Evolutionary conservation across 163 green algal species (phyloP).

Genomic region (Chlamydomonas reinhardtii): DNA sequence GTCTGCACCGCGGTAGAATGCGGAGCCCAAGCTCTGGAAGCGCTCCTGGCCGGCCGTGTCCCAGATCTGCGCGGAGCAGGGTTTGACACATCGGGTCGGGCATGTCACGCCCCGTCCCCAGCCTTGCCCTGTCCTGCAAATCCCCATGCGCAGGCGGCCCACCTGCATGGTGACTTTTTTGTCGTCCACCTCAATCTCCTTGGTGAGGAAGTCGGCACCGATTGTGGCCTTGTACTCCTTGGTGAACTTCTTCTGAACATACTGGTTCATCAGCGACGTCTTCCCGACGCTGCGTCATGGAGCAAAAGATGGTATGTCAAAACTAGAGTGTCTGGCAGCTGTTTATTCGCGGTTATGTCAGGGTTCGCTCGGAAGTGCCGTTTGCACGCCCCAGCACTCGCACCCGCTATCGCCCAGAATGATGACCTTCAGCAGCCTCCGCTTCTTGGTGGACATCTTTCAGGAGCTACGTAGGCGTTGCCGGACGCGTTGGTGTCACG

Average conservation of each 20-base stretch:
- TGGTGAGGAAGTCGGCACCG: slow-evolving; percentile 98
- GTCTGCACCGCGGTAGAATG: slow-evolving; percentile 99
- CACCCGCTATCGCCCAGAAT: slow-evolving; percentile 98
- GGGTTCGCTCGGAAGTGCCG: no score
- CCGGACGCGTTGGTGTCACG: no score
- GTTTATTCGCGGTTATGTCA: no score
- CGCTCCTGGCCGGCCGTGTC: slow-evolving; percentile 98
- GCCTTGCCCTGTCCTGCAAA: no score
- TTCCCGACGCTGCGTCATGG: slow-evolving; percentile 90
- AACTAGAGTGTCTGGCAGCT: no score
- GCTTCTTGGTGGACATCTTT: slow-evolving; percentile 78
- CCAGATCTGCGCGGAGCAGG: slow-evolving; percentile 86
- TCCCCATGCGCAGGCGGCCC: background rate
- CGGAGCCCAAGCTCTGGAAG: slow-evolving; percentile 97
- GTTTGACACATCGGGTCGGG: background rate
- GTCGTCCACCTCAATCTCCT: slow-evolving; percentile 99
- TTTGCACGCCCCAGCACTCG: slow-evolving; percentile 5
- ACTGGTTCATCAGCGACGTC: slow-evolving; percentile 98
- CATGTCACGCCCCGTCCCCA: background rate
- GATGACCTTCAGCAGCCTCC: slow-evolving; percentile 98
- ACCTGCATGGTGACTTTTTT: slow-evolving; percentile 98
- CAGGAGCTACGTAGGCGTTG: background rate
- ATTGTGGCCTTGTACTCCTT: slow-evolving; percentile 99
- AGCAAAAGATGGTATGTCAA: background rate
- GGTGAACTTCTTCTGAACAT: slow-evolving; percentile 99